These are phyloP conservation scores for Trichophyton mentagrophytes DNA, from an alignment of 2,329 filamentous ascomycete species.

Conservation along the genomic window DNA sequence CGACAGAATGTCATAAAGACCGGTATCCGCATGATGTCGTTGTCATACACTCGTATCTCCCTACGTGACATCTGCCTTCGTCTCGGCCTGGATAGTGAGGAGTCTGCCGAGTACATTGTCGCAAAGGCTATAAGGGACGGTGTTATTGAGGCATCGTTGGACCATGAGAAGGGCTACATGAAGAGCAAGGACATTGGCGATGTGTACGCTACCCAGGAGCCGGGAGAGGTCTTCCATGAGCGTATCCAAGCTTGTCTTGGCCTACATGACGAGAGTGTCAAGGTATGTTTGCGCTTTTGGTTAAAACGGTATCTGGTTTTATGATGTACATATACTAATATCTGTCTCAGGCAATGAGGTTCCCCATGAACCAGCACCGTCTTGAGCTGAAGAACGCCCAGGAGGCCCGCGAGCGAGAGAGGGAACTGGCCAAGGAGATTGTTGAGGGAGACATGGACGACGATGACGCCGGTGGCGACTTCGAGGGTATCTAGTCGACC, in stretches of 20 bases:
- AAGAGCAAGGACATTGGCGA: conserved; percentile 96
- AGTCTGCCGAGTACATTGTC: conserved; percentile 97
- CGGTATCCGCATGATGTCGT: conserved; percentile 95
- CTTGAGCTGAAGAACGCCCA: conserved; percentile 96
- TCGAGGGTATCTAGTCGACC: conserved; percentile 68
- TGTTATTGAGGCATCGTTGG: conserved; percentile 87
- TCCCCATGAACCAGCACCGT: conserved; percentile 98
- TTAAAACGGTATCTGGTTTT: background rate
- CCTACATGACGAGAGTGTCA: conserved; percentile 94
- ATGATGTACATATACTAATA: conserved; percentile 17
- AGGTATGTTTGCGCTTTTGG: conserved; percentile 46
- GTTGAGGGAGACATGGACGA: conserved; percentile 95
- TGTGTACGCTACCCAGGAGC: conserved; percentile 89
- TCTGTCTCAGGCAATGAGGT: conserved; percentile 69
- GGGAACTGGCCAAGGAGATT: conserved; percentile 97
- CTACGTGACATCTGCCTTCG: conserved; percentile 95
- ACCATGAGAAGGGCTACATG: conserved; percentile 93
- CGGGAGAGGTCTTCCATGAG: conserved; percentile 94
- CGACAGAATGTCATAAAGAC: conserved; percentile 99
- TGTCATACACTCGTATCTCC: conserved; percentile 95
- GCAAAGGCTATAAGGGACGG: conserved; percentile 96
- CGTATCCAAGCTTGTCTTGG: conserved; percentile 83
- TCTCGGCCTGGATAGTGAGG: conserved; percentile 82
- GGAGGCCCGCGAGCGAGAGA: conserved; percentile 90
- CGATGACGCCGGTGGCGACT: conserved; percentile 88